Conservation (phyloP, 2,329 filamentous ascomycete genomes). For the Alternaria gaisen region DNA sequence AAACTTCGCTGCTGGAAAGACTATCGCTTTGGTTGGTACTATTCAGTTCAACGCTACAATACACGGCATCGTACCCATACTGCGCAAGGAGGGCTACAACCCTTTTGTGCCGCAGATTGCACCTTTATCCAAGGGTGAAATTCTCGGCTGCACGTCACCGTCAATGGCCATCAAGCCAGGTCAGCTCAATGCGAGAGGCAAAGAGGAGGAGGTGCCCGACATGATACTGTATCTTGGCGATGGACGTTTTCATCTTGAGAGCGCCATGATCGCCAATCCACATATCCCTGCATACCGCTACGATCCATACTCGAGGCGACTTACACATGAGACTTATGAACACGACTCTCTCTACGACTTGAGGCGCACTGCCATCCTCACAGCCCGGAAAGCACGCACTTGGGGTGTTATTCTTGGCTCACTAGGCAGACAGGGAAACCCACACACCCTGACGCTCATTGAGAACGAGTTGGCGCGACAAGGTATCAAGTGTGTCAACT, state of each 20-base stretch:
- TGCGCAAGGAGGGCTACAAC: constrained; percentile 85
- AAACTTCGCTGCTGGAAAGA: constrained; percentile 86
- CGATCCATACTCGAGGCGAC: constrained; percentile 91
- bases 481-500: constrained; percentile 82
- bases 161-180: constrained; percentile 47
- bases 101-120: constrained; percentile 91
- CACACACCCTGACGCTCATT: constrained; percentile 87
- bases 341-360: constrained; percentile 90
- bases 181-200: constrained; percentile 57
- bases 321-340: constrained; percentile 90
- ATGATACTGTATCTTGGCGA: constrained; percentile 89
- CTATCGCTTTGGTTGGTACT: constrained; percentile 90
- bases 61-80: constrained; percentile 78
- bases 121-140: constrained; percentile 92
- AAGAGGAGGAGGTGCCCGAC: constrained; percentile 61
- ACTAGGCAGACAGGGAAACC: constrained; percentile 92
- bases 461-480: constrained; percentile 76
- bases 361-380: constrained; percentile 77
- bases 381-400: constrained; percentile 79
- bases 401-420: constrained; percentile 97
- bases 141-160: constrained; percentile 95
- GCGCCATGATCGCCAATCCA: constrained; percentile 99
- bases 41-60: constrained; percentile 99
- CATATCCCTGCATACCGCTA: constrained; percentile 90
- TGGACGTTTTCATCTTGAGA: constrained; percentile 94